phyloP scores from a whole-genome alignment of 192 early-diverging fungal genomes.

The Phycomyces blakesleeanus region DNA sequence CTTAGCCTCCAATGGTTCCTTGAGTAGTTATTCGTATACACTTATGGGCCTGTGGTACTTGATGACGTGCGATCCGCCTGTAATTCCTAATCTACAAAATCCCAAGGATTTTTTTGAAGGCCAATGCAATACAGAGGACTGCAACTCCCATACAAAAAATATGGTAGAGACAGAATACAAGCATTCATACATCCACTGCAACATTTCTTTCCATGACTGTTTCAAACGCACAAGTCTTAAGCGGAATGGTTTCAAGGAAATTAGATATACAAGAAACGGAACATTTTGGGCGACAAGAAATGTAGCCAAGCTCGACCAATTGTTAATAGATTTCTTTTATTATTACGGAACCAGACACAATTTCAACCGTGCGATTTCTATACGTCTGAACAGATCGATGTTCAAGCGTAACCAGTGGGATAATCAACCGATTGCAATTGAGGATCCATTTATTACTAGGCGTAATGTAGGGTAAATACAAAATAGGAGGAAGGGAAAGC shows the following conservation, averaged over 20 bases:
- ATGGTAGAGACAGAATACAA: not conserved
- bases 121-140: not conserved
- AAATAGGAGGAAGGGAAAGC: not conserved
- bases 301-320: not conserved
- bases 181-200: not conserved
- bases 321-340: constrained; percentile 8
- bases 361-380: not conserved
- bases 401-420: not conserved
- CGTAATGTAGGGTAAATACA: constrained; percentile 2
- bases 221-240: not conserved
- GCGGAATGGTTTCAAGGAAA: not conserved
- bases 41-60: not conserved
- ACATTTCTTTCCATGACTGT: not conserved
- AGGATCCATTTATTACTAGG: constrained; percentile 5
- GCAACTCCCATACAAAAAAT: not conserved
- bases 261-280: not conserved
- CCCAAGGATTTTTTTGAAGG: not conserved
- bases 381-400: not conserved
- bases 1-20: no score
- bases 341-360: constrained; percentile 5
- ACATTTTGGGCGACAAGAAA: not conserved
- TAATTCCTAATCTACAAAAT: constrained; percentile 7
- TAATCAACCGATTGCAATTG: not conserved
- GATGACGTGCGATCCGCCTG: not conserved
- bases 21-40: constrained; percentile 1